Evolutionary conservation across 345 rosid genomes (phyloP), one percentile per base, ranked within the genome.

Genomic region (Brassica incana): DNA sequence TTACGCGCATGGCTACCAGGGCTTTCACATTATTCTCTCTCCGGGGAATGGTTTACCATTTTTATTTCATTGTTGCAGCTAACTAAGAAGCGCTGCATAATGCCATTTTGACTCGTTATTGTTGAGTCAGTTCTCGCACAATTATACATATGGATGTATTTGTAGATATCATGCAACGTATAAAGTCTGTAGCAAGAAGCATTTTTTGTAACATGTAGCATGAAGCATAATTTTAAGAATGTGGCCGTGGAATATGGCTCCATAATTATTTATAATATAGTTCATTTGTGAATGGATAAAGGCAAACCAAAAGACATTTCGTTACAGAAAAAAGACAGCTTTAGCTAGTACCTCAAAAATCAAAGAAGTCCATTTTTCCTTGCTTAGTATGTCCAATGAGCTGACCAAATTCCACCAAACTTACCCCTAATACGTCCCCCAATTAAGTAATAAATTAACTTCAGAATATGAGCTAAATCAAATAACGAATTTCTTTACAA

Each of bases 331-430:
- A 68, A 62, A 27, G n/a, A 12, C 20, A 62, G 62, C 67, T 80
- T 77, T 77, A 77, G 62, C 65, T 56, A 66, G 77, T 54, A 71
- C 77, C 68, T 81, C 80, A 75, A 71, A 79, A 81, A 76, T 81
- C 80, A 71, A 81, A 71, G 69, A 75, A 76, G 18, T 25, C 69
- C 38, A 65, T 76, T 75, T 80, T 80, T 76, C 71, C 14, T 80
- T 69, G 33, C 71, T 69, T 81, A 76, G 67, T 83, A 77, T 61
- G 85, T 74, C 50, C 83, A 80, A 69, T 54, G 81, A 75, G 84
- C 82, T 59, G 76, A 83, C 85, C 76, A 66, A 77, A 61, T 75
- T 76, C 14, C 66, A 86, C 81, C 85, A 77, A 70, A 80, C 82
- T 29, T 79, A 60, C 32, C 79, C 81, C 73, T 66, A 75, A 58